Evolutionary conservation across 352 stramenopile species (phyloP), one percentile per base, ranked within the genome.

Genomic region (Aphanomyces euteiches): DNA sequence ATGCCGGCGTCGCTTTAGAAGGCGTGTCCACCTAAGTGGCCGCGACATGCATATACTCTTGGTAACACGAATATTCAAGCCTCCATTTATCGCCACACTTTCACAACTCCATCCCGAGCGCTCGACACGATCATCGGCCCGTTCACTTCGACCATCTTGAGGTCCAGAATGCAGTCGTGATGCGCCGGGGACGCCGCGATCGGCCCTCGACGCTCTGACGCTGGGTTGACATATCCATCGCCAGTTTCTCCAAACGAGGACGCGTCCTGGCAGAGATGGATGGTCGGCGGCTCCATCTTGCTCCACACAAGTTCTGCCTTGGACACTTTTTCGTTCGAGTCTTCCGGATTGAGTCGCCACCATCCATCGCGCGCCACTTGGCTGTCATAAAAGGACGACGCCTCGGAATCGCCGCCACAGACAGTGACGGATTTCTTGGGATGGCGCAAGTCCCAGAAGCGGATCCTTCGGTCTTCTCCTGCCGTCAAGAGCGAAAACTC

Each of bases 361-460:
- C 88, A 96, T 64, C 92, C 88, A 17, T 72, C 81, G 0, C 83
- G 84, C 3, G 88, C 84, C 1, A 71, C 76, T 64, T 94, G 86
- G 73, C 89, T 93, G 70, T 94, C 87, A 76, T 95, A 96, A 47
- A 93, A 93, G 6, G 85, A 90, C 66, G 85, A 80, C 56, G 92
- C 17, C 28, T 28, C 85, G 34, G 68, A 50, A 43, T 80, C 79
- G 56, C 95, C 88, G 34, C 96, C 95, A 50, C 82, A 97, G 13
- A 98, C 81, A 17, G 90, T 97, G 78, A 95, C 98, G 69, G 92
- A 98, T 72, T 96, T 89, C 45, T 95, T 96, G 34, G 93, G 85
- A 28, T 92, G 92, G 40, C 82, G 88, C 66, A 99, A 96, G 77
- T 99, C 94, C 96, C 96, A 99, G 79, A 98, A 98, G 36, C 96